Conservation (phyloP, 139 green algal genomes). For the Deuterostichococcus epilithicus region DNA sequence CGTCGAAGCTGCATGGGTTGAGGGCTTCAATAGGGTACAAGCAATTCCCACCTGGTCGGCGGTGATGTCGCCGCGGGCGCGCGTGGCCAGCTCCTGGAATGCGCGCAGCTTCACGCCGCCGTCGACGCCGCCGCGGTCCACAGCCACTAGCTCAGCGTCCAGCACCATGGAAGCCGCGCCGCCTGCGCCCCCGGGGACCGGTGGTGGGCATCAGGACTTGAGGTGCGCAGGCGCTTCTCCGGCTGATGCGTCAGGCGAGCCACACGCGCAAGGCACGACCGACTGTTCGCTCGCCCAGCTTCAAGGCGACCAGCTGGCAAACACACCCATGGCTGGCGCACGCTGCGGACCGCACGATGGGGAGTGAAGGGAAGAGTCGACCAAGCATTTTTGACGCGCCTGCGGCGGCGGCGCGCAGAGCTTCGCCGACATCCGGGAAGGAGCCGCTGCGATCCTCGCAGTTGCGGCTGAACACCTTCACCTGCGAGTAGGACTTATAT, state of each 20-base stretch:
- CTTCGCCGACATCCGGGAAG: conserved; percentile 64
- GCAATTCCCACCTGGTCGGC: conserved; percentile 27
- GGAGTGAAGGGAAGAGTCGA: too few relatives aligned
- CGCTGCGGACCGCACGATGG: too few relatives aligned
- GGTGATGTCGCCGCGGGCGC: conserved; percentile 39
- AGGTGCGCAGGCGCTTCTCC: too few relatives aligned
- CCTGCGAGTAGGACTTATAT: conserved; percentile 13
- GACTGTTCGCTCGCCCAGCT: too few relatives aligned
- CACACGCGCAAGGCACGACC: too few relatives aligned
- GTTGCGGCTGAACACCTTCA: conserved; percentile 81
- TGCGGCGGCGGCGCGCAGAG: conserved; percentile 25
- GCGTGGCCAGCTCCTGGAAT: conserved; percentile 86
- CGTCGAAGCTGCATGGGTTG: conserved; percentile 2
- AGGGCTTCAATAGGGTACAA: background rate
- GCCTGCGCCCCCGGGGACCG: too few relatives aligned
- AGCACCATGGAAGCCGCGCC: conserved; percentile 45
- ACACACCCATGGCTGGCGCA: too few relatives aligned
- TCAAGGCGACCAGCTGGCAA: too few relatives aligned
- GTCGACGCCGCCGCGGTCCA: conserved; percentile 43
- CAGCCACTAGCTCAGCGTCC: conserved; percentile 80
- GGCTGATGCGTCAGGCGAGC: too few relatives aligned
- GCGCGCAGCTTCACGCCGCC: conserved; percentile 32
- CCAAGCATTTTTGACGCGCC: background rate
- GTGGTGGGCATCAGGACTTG: too few relatives aligned
- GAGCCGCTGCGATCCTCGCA: conserved; percentile 66